Evolutionary conservation across 208 protist genomes (phyloP), one percentile per base, ranked within the genome.

Genomic region (Leishmania mexicana): DNA sequence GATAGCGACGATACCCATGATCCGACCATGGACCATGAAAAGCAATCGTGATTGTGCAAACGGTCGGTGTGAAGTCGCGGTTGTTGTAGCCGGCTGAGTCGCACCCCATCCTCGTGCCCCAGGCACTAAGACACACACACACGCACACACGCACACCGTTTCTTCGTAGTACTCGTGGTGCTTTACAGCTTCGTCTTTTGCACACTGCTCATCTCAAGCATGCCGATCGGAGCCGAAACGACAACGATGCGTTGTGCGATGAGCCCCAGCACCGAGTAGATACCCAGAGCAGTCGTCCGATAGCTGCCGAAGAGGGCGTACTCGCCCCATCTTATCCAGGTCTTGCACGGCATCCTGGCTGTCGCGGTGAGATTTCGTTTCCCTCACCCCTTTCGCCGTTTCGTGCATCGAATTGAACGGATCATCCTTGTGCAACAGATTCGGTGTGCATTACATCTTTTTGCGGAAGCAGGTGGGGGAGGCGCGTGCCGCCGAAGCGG

Each of bases 101-200:
- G 91, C 89, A 93, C 62, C 85, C 83, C 6, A 80, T 68, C 85
- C 88, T 89, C 81, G 88, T 81, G 57, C 91, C 91, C 88, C 89
- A 95, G 35, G 86, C 81, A 10, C 85, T 91, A 49, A 49, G 11
- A 49, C 45, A 11, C 45, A 45, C 42, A 47, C 45, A 47, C 42
- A 10, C 42, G 10, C 7, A 47, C 79, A 93, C 84, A 65, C 91
- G 93, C 17, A 91, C 82, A 28, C 60, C 90, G 84, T 38, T 74
- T 21, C 78, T 83, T 80, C 47, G 58, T 60, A 45, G 31, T 42
- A 17, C 31, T 49, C 3, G 70, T 78, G 10, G 78, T 65, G 6
- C 45, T 58, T 78, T 84, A 83, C 21, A 88, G 31, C 80, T 81
- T 88, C 70, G 78, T 54, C n/a, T 54, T 76, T 72, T 79, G 89